Base-by-base conservation (phyloP, 768 basidiomycete genomes). In the Mycena latifolia region DNA sequence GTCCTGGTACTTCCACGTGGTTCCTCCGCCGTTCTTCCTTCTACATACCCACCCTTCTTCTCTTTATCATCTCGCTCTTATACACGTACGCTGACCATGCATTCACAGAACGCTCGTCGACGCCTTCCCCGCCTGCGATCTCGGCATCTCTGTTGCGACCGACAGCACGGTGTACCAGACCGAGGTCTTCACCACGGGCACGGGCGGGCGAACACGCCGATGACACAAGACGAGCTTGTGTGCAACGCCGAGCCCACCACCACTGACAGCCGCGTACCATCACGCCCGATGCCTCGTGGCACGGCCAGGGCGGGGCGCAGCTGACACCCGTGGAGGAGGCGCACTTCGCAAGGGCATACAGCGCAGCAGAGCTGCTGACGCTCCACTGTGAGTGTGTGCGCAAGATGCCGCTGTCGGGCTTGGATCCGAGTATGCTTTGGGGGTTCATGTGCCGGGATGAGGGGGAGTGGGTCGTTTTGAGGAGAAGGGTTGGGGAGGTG, bases 391-490 rank as follows among this genome's bases (percentile, higher is more conserved):
- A 98, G 25, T 88, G 91, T 17, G 92, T 99, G 47, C 84, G 94
- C 74, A 98, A 96, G 88, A 96, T 98, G 93, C 92, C 92, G 2
- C 78, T 98, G 47, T 89, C 45, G 92, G 92, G 39, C 80, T 17
- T 99, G 59, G 97, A 98, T 76, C 97, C 97, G 29, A 97, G 95
- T 70, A 98, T 99, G 97, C 81, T 99, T 5, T 85, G 98, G 63
- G 96, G 96, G 12, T 98, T 99, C 75, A 75, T 98, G 71, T 90
- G 91, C 74, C 86, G 86, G 73, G 89, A 93, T 72, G 92, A 95
- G 79, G 81, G 73, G 28, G 97, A 99, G 61, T 98, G 94, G 93
- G 77, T 84, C 20, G 95, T 98, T 78, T 86, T 98, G 57, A 84
- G 88, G 57, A 84, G 88, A 63, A 80, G 94, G 55, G 88, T 94